These are phyloP conservation scores for Ophiostoma sp. DNA, from an alignment of 2,329 filamentous ascomycete species.

Conservation along the genomic window DNA sequence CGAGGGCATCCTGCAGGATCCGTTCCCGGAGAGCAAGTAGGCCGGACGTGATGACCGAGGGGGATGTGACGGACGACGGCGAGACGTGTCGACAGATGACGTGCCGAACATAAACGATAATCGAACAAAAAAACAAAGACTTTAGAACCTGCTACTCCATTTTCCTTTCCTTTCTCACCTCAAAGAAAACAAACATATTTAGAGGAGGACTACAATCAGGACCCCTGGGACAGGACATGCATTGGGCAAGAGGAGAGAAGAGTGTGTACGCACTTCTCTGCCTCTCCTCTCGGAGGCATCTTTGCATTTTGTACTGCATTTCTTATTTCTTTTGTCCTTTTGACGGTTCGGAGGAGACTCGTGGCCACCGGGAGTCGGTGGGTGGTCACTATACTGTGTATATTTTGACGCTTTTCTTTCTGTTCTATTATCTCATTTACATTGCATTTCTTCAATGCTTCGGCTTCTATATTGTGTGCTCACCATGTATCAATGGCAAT, in stretches of 20 bases:
- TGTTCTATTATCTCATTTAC: background rate
- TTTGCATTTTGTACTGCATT: background rate
- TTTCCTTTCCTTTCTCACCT: background rate
- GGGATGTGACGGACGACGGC: background rate
- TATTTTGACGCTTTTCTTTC: conserved; percentile 7
- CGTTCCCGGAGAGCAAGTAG: conserved; percentile 60
- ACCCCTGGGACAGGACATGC: background rate
- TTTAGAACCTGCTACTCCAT: conserved; percentile 1
- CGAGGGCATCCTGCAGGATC: conserved; percentile 89
- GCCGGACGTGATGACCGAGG: background rate
- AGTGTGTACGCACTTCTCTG: background rate
- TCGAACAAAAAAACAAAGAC: conserved; percentile 12
- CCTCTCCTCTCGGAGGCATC: background rate
- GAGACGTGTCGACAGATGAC: background rate
- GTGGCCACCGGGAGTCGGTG: background rate
- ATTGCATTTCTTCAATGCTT: background rate
- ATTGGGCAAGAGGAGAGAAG: background rate
- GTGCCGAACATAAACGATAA: background rate
- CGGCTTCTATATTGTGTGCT: background rate
- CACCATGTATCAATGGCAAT: background rate
- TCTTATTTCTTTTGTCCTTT: background rate
- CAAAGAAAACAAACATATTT: background rate
- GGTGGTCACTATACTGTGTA: background rate
- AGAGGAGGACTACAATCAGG: conserved; percentile 13
- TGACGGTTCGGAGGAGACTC: background rate